A percentile compares a stretch with the other conserved stretches of the same genome.
phyloP scores from a whole-genome alignment of 2,329 filamentous ascomycete species.

The Pseudogymnoascus sp. region DNA sequence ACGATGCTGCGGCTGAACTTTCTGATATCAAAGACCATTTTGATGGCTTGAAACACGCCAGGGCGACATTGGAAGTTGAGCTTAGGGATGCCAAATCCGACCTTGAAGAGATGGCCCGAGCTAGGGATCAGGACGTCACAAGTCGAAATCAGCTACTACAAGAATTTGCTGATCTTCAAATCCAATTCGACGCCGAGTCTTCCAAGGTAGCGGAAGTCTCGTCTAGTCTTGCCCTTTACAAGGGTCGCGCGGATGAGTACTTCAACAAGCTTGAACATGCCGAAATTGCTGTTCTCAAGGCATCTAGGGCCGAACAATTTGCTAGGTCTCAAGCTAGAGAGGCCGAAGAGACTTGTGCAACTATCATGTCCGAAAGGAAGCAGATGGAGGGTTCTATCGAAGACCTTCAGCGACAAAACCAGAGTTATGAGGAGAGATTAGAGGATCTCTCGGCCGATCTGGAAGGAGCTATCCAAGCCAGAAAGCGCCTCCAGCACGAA shows the following conservation, averaged over 20 bases:
- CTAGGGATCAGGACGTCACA: constrained; percentile 78
- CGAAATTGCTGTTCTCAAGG: constrained; percentile 90
- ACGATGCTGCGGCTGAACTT: constrained; percentile 75
- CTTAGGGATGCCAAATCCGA: constrained; percentile 77
- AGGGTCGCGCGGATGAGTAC: constrained; percentile 87
- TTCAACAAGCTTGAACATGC: constrained; percentile 96
- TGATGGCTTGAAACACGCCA: constrained; percentile 76
- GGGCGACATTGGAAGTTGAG: constrained; percentile 73
- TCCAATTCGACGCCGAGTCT: constrained; percentile 79
- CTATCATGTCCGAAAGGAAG: constrained; percentile 85
- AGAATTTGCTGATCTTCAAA: constrained; percentile 89
- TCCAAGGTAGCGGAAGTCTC: constrained; percentile 78
- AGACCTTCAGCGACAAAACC: constrained; percentile 81
- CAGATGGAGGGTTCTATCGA: constrained; percentile 82
- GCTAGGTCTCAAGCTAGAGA: constrained; percentile 83
- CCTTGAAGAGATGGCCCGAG: constrained; percentile 66
- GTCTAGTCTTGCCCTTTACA: constrained; percentile 80
- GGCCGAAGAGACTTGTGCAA: constrained; percentile 81
- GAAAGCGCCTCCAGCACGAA: constrained; percentile 92
- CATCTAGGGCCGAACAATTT: constrained; percentile 84
- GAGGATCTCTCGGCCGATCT: constrained; percentile 89
- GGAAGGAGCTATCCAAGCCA: constrained; percentile 74
- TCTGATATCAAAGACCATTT: constrained; percentile 79
- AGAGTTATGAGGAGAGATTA: constrained; percentile 80
- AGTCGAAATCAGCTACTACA: constrained; percentile 82